A percentile compares a stretch with the other conserved stretches of the same genome.
Evolutionary conservation across 129 eudicot species (phyloP).

Genomic region (Calendula officinalis): DNA sequence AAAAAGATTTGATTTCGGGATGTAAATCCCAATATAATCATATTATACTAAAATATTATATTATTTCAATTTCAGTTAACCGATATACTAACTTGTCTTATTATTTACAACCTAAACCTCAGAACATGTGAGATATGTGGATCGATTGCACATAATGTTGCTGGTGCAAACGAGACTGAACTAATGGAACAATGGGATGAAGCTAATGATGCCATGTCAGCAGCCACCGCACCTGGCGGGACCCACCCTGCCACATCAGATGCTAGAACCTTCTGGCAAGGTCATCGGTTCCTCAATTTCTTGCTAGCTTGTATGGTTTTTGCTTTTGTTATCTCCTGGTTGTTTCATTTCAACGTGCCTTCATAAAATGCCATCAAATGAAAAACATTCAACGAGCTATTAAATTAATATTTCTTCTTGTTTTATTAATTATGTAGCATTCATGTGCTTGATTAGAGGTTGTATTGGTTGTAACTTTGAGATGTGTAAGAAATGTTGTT

Average conservation of each 20-base stretch:
- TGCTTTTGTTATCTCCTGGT: conserved; percentile 87
- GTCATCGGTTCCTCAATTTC: conserved; percentile 69
- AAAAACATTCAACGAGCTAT: conserved; percentile 15
- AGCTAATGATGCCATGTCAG: conserved; percentile 49
- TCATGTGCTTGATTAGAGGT: conserved; percentile 27
- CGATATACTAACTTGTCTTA: conserved; percentile 16
- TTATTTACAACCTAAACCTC: conserved; percentile 20
- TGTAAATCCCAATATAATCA: too few species aligned
- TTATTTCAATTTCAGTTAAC: neutral
- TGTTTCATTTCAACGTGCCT: conserved; percentile 76
- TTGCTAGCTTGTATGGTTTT: conserved; percentile 79
- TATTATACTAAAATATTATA: too few species aligned
- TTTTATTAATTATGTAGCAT: neutral
- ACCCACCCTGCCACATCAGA: conserved; percentile 24
- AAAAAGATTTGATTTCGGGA: too few species aligned
- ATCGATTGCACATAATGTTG: conserved; percentile 60
- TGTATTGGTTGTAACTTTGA: conserved; percentile 21
- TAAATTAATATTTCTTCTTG: conserved; percentile 10
- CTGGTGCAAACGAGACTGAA: conserved; percentile 40
- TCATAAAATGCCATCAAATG: conserved; percentile 30
- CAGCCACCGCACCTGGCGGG: conserved; percentile 30
- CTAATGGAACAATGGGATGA: conserved; percentile 31
- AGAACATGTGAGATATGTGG: conserved; percentile 83
- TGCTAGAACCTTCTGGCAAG: conserved; percentile 35
- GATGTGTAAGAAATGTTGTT: conserved; percentile 31